Percentiles rank a stretch among this genome's conserved stretches.
Evolutionary conservation across 352 stramenopile genomes (phyloP).

Genomic region (Phytopythium ostracodes): DNA sequence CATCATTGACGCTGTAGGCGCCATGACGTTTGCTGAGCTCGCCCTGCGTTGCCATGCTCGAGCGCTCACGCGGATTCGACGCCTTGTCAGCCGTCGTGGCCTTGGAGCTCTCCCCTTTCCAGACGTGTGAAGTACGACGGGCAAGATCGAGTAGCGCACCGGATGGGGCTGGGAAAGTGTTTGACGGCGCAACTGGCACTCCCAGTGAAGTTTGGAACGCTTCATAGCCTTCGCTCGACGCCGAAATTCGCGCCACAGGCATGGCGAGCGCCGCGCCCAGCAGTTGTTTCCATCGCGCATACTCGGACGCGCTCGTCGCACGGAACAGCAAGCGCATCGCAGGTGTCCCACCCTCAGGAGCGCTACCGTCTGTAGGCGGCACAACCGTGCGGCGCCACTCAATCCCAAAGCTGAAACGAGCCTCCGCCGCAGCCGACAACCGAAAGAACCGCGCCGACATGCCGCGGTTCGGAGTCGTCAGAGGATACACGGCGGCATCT

Average conservation of each 20-base stretch:
- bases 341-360: not conserved
- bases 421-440: not conserved
- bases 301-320: not conserved
- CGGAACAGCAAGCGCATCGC: not conserved
- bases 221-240: not conserved
- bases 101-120: not conserved
- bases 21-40: too few relatives aligned
- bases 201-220: not conserved
- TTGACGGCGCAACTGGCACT: not conserved
- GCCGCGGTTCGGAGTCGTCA: not conserved
- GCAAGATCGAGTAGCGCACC: not conserved
- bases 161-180: not conserved
- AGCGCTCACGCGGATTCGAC: too few relatives aligned
- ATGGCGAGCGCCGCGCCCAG: not conserved
- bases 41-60: too few relatives aligned
- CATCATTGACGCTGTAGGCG: too few relatives aligned
- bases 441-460: not conserved
- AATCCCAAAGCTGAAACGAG: not conserved
- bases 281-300: conserved; percentile 1
- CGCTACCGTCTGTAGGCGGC: not conserved
- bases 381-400: not conserved
- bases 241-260: not conserved
- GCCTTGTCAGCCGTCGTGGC: too few relatives aligned
- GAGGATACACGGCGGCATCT: not conserved
- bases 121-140: not conserved